Evolutionary conservation across 768 basidiomycete species (phyloP), one percentile per base, ranked within the genome.

Genomic region (Phanerochaete sordida): DNA sequence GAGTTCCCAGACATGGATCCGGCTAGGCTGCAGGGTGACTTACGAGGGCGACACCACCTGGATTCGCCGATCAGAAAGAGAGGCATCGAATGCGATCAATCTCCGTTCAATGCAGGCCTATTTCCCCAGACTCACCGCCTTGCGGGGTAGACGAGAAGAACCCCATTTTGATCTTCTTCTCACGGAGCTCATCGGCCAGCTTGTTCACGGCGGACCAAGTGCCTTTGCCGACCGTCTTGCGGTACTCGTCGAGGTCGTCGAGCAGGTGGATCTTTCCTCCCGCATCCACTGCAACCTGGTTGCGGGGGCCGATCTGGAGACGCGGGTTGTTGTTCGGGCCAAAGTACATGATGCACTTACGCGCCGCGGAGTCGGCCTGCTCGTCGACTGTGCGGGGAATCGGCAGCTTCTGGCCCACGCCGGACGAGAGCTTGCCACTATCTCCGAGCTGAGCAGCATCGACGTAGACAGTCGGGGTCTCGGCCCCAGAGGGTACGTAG

Each of bases 71-170:
- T 61, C 37, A 56, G 56, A 33, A 56, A 50, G 35, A 64, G 48
- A 43, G 44, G 44, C 7, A 44, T 28, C 37, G 48, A 45, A 62
- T 26, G 53, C 56, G 59, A 67, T 75, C 67, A 75, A 67, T 65
- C 53, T 61, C 65, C 65, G 62, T 53, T 44, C 53, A 59, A 21
- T 33, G 37, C n/a, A 62, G 39, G 31, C 44, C 47, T 39, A 49
- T 35, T 57, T 61, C 60, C 65, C 64, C 62, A 48, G 54, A 69
- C 82, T 68, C 74, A 89, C 90, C 87, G 79, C 95, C 95, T 77
- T 96, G 93, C 12, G 95, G 95, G 6, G 95, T 98, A 11, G 93
- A 94, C 28, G 91, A 93, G 76, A 96, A 96, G 83, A 96, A 96
- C 24, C 88, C 89, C 64, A 96, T 91, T 74, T 91, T 93, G 70